Percentiles rank a stretch among this genome's conserved stretches.
These are phyloP conservation scores for Selaginella tamariscina DNA, from an alignment of 75 land plant species.

Conservation along the genomic window DNA sequence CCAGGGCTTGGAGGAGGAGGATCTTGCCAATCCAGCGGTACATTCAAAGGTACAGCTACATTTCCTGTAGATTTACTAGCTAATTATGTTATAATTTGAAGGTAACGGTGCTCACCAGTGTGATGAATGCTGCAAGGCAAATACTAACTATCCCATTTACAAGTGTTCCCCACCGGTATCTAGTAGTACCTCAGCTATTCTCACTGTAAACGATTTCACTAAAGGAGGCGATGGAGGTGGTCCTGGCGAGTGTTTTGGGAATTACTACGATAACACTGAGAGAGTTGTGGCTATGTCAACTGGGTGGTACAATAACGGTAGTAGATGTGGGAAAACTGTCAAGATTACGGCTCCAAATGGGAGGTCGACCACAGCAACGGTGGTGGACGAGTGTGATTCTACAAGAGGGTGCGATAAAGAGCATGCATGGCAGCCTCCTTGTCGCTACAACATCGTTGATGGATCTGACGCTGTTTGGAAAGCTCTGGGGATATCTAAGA, in stretches of 20 bases:
- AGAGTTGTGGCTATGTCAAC: conserved; percentile 48
- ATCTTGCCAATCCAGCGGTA: no score
- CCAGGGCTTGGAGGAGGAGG: no score
- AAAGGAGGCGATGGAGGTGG: conserved; percentile 33
- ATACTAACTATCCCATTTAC: conserved; percentile 24
- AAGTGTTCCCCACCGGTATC: conserved; percentile 29
- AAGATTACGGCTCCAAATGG: conserved; percentile 33
- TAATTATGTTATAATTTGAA: no score
- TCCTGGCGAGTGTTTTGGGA: conserved; percentile 26
- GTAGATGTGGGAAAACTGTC: conserved; percentile 28
- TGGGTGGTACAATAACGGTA: conserved; percentile 35
- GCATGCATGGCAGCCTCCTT: conserved; percentile 46
- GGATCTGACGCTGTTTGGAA: conserved; percentile 37
- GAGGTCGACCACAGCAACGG: conserved; percentile 24
- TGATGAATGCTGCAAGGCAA: conserved; percentile 29
- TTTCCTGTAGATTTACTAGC: no score
- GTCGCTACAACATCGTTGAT: conserved; percentile 40
- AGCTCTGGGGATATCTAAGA: conserved; percentile 20
- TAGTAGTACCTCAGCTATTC: conserved; percentile 21
- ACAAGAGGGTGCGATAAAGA: conserved; percentile 36
- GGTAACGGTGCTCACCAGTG: no score
- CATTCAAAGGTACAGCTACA: no score
- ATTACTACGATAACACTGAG: conserved; percentile 31
- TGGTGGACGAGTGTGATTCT: conserved; percentile 59
- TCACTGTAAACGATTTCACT: conserved; percentile 39